Percentiles rank a stretch among this genome's conserved stretches.
Evolutionary conservation across 2,329 filamentous ascomycete genomes (phyloP).

Genomic region (Fusarium marasasianum): DNA sequence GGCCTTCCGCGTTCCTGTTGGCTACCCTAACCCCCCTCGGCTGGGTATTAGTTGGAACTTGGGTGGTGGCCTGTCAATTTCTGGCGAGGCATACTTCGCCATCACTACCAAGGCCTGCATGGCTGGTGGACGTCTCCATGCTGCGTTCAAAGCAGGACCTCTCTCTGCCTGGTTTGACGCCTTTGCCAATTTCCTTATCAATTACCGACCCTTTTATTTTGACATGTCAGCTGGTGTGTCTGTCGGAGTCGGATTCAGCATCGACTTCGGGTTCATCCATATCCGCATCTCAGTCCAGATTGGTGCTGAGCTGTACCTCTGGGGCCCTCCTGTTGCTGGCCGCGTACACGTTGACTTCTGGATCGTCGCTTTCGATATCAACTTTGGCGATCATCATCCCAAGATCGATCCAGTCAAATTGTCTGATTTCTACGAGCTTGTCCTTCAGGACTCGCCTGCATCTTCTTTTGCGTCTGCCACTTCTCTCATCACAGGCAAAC

Average conservation of each 20-base stretch:
- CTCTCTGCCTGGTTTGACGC: slow-evolving; percentile 53
- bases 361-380: slow-evolving; percentile 5
- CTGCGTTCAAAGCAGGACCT: slow-evolving; percentile 43
- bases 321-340: neutral
- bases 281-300: neutral
- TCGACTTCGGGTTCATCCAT: neutral
- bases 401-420: neutral
- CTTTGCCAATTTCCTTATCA: slow-evolving; percentile 52
- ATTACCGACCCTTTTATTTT: neutral
- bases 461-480: neutral
- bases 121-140: slow-evolving; percentile 51
- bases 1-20: slow-evolving; percentile 45
- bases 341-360: slow-evolving; percentile 3
- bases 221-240: neutral
- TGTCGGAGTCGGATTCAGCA: neutral
- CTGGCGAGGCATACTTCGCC: slow-evolving; percentile 56
- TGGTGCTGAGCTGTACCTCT: neutral
- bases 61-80: slow-evolving; percentile 45
- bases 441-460: neutral
- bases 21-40: slow-evolving; percentile 51
- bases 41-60: slow-evolving; percentile 52
- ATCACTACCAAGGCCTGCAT: slow-evolving; percentile 56
- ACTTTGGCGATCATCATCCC: neutral
- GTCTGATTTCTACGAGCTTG: neutral
- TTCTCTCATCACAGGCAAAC: neutral